Percentiles rank a stretch among this genome's conserved stretches.
Evolutionary conservation across 2,329 filamentous ascomycete species (phyloP).

Genomic region (Aspergillus versicolor): DNA sequence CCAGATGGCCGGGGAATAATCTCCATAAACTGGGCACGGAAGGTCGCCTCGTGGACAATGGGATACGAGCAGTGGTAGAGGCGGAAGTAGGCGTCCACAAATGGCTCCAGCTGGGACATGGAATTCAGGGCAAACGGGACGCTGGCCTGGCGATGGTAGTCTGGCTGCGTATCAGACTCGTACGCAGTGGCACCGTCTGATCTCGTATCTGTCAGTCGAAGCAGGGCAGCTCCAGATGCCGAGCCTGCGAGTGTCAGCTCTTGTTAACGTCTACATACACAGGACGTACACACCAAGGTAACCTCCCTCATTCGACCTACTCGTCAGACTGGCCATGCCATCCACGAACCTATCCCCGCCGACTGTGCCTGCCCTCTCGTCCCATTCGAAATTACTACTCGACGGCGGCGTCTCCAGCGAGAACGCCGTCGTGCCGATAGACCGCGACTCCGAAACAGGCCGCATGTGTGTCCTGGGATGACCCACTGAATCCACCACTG

Average conservation of each 20-base stretch:
- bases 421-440: neutral
- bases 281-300: neutral
- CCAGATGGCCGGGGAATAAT: conserved; percentile 32
- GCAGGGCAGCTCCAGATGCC: neutral
- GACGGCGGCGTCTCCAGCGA: neutral
- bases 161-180: no score
- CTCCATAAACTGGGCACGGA: conserved; percentile 39
- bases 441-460: neutral
- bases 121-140: neutral
- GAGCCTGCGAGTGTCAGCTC: neutral
- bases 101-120: neutral
- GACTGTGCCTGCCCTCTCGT: neutral
- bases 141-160: neutral
- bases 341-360: neutral
- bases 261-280: neutral
- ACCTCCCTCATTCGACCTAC: neutral
- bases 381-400: neutral
- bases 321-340: neutral
- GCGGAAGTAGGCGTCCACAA: conserved; percentile 36
- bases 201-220: neutral
- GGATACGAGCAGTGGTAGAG: conserved; percentile 41
- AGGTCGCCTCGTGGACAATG: conserved; percentile 41
- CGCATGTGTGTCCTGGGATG: neutral
- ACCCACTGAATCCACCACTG: neutral
- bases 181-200: no score